phyloP scores from a whole-genome alignment of 2,329 filamentous ascomycete species.

The Aspergillus phoenicis region DNA sequence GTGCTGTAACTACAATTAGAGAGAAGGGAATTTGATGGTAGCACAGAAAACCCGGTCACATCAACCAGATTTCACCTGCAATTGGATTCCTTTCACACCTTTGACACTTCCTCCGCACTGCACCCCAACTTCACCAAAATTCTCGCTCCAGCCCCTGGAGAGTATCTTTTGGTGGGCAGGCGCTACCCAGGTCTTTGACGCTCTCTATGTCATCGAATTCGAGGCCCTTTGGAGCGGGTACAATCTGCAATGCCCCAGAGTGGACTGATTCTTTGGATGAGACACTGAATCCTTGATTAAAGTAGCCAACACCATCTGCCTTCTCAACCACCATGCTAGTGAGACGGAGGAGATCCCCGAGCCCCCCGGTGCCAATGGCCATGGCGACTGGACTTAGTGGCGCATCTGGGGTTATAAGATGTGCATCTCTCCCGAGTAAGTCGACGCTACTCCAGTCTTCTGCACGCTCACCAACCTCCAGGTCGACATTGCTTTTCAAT shows the following conservation, averaged over 20 bases:
- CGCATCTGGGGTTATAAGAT: slow-evolving; percentile 2
- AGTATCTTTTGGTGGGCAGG: background rate
- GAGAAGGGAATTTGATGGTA: background rate
- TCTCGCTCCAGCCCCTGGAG: slow-evolving; percentile 9
- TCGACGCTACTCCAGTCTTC: slow-evolving; percentile 34
- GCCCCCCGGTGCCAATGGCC: slow-evolving; percentile 23
- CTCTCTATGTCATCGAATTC: slow-evolving; percentile 24
- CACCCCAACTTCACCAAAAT: slow-evolving; percentile 12
- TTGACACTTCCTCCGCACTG: no score
- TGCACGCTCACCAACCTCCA: slow-evolving; percentile 40
- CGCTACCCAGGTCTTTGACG: slow-evolving; percentile 26
- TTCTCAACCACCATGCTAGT: slow-evolving; percentile 35
- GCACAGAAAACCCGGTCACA: background rate
- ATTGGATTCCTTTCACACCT: background rate
- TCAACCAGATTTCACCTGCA: background rate
- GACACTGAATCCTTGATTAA: slow-evolving; percentile 23
- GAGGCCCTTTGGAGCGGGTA: slow-evolving; percentile 5
- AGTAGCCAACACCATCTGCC: slow-evolving; percentile 41
- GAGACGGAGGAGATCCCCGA: slow-evolving; percentile 33
- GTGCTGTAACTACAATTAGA: background rate
- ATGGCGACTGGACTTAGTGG: slow-evolving; percentile 22
- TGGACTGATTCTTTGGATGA: background rate
- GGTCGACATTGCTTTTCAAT: slow-evolving; percentile 33
- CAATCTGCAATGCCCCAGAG: background rate
- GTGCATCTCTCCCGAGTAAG: slow-evolving; percentile 32